These are phyloP conservation scores for Brassica juncea DNA, from an alignment of 345 rosid species.

Conservation along the genomic window DNA sequence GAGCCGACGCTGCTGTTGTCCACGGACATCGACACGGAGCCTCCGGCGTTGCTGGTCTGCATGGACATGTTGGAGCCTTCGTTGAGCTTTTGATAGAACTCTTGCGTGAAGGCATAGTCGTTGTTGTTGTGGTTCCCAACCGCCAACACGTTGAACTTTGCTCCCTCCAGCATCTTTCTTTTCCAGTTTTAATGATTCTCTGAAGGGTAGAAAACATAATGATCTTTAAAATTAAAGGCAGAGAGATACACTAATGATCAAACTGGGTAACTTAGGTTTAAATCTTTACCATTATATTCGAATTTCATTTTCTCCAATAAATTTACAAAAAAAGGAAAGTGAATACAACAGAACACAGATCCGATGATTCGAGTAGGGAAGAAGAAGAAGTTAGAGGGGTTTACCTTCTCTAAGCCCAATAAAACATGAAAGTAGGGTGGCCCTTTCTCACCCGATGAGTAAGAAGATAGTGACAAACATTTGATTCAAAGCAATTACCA, in stretches of 20 bases:
- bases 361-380: conserved; percentile 21
- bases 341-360: conserved; percentile 16
- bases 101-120: conserved; percentile 50
- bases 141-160: background rate
- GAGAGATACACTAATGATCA: too few species aligned
- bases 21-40: background rate
- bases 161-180: background rate
- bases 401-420: background rate
- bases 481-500: background rate
- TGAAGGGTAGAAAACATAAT: too few species aligned
- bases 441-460: conserved; percentile 12
- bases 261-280: background rate
- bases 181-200: too few species aligned
- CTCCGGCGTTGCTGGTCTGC: background rate
- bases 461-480: background rate
- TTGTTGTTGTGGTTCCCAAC: background rate
- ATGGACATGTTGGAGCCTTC: background rate
- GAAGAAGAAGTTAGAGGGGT: conserved; percentile 33
- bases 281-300: conserved; percentile 19
- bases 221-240: too few species aligned
- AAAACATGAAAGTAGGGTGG: conserved; percentile 13
- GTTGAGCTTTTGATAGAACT: conserved; percentile 53
- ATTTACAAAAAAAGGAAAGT: background rate
- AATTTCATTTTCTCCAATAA: background rate
- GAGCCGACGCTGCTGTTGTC: background rate